phyloP scores from a whole-genome alignment of 2,329 filamentous ascomycete species.

The Hysterium pulicare region DNA sequence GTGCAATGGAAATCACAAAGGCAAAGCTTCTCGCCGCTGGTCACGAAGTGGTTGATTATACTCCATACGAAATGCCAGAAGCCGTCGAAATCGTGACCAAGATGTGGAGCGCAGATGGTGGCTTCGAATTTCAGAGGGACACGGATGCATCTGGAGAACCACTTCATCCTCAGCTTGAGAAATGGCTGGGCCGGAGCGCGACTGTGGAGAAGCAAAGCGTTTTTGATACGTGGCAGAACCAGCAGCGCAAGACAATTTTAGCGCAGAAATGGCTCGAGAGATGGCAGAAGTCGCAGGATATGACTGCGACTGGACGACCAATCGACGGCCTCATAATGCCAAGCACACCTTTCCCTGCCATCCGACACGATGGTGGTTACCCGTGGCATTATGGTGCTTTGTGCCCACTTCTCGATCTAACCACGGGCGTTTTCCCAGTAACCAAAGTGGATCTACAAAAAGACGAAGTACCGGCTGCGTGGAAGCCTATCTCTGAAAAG shows the following conservation, averaged over 20 bases:
- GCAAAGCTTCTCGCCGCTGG: slow-evolving; percentile 15
- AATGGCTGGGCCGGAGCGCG: slow-evolving; percentile 13
- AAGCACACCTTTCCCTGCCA: background rate
- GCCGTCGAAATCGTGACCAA: slow-evolving; percentile 13
- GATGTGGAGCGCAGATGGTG: slow-evolving; percentile 17
- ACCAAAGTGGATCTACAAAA: slow-evolving; percentile 18
- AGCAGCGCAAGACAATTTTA: slow-evolving; percentile 14
- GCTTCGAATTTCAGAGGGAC: slow-evolving; percentile 16
- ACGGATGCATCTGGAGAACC: slow-evolving; percentile 19
- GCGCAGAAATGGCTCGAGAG: slow-evolving; percentile 16
- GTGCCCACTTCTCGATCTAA: slow-evolving; percentile 11
- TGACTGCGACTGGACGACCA: slow-evolving; percentile 7
- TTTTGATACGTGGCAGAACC: slow-evolving; percentile 22
- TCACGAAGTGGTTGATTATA: slow-evolving; percentile 15
- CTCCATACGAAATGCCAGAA: slow-evolving; percentile 12
- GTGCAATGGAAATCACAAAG: slow-evolving; percentile 18
- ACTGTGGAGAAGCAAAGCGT: slow-evolving; percentile 13
- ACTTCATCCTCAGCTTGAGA: slow-evolving; percentile 14
- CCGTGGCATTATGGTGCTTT: slow-evolving; percentile 4
- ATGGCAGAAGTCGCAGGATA: slow-evolving; percentile 16
- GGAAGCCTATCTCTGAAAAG: slow-evolving; percentile 6
- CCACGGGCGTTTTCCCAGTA: slow-evolving; percentile 21
- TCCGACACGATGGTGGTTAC: slow-evolving; percentile 3
- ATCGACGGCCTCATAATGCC: slow-evolving; percentile 10
- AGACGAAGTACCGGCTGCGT: slow-evolving; percentile 16